These are phyloP conservation scores for Drosera spatulata DNA, from an alignment of 179 eudicot genomes.

Conservation along the genomic window DNA sequence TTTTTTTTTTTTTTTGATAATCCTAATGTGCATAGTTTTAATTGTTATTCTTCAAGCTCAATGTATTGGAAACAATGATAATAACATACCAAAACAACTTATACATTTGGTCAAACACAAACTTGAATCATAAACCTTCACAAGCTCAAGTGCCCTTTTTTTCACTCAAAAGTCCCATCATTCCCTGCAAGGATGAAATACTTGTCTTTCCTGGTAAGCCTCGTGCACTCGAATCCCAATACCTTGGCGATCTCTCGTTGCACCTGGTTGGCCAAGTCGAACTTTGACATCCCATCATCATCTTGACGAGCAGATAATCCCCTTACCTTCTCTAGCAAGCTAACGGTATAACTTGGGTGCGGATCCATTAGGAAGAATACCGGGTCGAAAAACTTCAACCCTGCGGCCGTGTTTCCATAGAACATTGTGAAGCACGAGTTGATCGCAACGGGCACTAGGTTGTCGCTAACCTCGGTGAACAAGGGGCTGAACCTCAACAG, in stretches of 20 bases:
- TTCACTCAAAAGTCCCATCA: conserved; percentile 19
- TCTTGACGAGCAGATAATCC: conserved; percentile 27
- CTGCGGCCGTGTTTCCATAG: conserved; percentile 64
- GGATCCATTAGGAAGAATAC: conserved; percentile 66
- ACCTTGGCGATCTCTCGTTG: conserved; percentile 50
- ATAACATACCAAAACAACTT: too few relatives aligned
- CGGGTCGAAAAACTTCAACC: conserved; percentile 58
- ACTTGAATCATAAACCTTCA: too few relatives aligned
- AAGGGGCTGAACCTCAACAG: conserved; percentile 64
- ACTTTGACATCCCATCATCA: conserved; percentile 9
- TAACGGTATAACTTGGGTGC: conserved; percentile 35
- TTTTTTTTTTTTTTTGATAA: too few relatives aligned
- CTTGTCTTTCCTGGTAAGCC: conserved; percentile 68
- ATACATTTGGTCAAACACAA: too few relatives aligned
- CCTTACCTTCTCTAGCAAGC: conserved; percentile 23
- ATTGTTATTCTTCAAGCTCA: too few relatives aligned
- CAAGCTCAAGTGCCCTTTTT: too few relatives aligned
- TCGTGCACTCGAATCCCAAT: conserved; percentile 45
- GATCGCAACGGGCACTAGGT: conserved; percentile 57
- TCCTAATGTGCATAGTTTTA: too few relatives aligned
- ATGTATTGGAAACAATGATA: too few relatives aligned
- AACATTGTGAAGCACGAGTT: conserved; percentile 47
- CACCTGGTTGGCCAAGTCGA: conserved; percentile 53
- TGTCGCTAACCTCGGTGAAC: conserved; percentile 44
- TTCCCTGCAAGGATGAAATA: conserved; percentile 64